Evolutionary conservation across 176 grass and related monocot species (phyloP), one percentile per base, ranked within the genome.

Genomic region (Oryza glumipatula): DNA sequence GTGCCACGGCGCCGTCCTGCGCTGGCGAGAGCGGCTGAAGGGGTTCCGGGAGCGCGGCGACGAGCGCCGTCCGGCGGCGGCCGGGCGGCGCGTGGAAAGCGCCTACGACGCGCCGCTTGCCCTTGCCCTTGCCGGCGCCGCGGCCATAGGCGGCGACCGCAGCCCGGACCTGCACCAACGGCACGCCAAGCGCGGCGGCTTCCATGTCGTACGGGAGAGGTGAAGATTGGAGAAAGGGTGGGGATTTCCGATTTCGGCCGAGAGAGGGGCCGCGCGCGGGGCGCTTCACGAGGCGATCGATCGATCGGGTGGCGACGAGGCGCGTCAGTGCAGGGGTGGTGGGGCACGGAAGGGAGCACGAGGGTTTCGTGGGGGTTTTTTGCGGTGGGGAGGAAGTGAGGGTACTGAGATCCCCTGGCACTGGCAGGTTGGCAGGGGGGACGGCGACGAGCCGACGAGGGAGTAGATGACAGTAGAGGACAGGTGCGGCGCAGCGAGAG

Each of bases 11-110:
- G 7, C 22, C 74, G 47, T 74, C 84, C 88, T 83, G 73, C 44
- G 36, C 36, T 30, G 1, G 75, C 14, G 70, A 30, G 48, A 74
- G 35, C 26, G 75, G 79, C 68, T 74, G 64, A 9, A 81, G 39
- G 21, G 43, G 72, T 12, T 80, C 49, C 63, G 36, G 80, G 17
- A 76, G n/a, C 41, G 84, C 67, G 63, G 84, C 51, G 28, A 65
- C 47, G 68, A 68, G 70, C 22, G 16, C 13, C 38, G 68, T 73
- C 67, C n/a, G 84, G 21, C 75, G 84, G 21, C 75, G 84, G 63
- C 64, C 30, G 6, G 74, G 30, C 68, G 46, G 38, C 61, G 67
- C 48, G 76, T 43, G 63, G 48, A 39, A n/a, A 17, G 28, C 48
- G 30, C 73, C 78, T 45, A 78, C 78, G 23, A 72, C 72, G 72